Evolutionary conservation across 176 grass and related monocot genomes (phyloP), one percentile per base, ranked within the genome.

Genomic region (Bromus sterilis): DNA sequence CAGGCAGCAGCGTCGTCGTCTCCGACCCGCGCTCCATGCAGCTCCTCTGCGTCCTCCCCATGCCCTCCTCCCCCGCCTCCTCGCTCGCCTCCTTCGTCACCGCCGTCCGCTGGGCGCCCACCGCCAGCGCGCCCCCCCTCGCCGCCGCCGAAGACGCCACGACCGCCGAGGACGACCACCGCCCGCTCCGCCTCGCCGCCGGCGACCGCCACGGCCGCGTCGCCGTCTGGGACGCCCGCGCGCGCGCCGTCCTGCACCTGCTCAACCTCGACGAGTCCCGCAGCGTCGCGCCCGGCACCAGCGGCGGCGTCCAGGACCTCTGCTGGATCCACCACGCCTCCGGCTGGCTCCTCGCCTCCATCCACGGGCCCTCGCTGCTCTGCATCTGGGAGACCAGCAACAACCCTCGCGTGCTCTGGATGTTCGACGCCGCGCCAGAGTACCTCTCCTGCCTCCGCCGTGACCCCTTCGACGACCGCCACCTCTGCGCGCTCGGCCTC

Each of bases 1-100:
- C 95, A 13, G 95, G 95, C 0, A 98, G 95, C 89, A 93, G 92
- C 78, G 79, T 98, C 41, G 92, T 93, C 18, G 75, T 98, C 57
- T 70, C 85, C 14, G 95, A 98, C 70, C 90, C 95, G 80, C 92
- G 90, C 35, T 95, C 95, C 78, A 94, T 98, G 90, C 95, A 95
- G 83, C 88, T 95, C 24, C 37, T 98, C 72, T 95, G 83, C 82
- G 92, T 95, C 42, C 84, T 98, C 49, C 88, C 95, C 78, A 98
- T 98, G 95, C 95, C 95, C 1, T 76, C 92, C 13, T 15, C 84
- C 72, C 39, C 91, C 10, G 78, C 92, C 10, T 4, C 84, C 72
- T 66, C 89, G 7, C 51, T 84, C 84, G 85, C 89, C 49, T 84
- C 91, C 84, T 85, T 91, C 84, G 82, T 89, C 83, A 80, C 86